Base-by-base conservation (phyloP, 225 moss, liverwort and hornwort genomes). In the Thuidium tamariscinum region DNA sequence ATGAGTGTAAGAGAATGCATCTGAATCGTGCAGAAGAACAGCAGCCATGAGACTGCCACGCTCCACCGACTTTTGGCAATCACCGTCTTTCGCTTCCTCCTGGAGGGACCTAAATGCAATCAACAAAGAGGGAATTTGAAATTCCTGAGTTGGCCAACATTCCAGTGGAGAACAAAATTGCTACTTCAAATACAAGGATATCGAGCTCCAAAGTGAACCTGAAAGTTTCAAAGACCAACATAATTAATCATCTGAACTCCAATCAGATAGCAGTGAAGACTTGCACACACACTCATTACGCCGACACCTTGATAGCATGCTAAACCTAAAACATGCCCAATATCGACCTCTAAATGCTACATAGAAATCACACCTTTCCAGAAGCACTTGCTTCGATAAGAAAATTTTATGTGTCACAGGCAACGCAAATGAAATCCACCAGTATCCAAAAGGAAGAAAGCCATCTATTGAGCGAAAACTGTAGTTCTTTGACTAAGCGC, bases 31-130 rank as follows among this genome's bases (percentile, higher is more conserved):
- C 83, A 83, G 89, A 69, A 96, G 93, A 85, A 99, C 95, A 84
- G 94, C 94, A 79, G 91, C 94, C 90, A 96, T 90, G 85, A 97
- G 92, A 89, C 92, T 92, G 68, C 96, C 94, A 84, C 83, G 85
- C 65, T 95, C 94, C 23, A 70, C 89, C 69, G 87, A 82, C 41
- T 88, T 85, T 77, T 88, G 90, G 85, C 82, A 61, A 57, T 85
- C 77, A 62, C 65, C 88, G 46, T 86, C 87, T 42, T 82, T 92
- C 42, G 89, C 86, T 56, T 95, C 93, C 82, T 94, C 89, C 64
- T 90, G 91, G 30, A 97, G 88, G 26, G 92, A 96, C 94, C 95
- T 95, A 80, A 85, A 83, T 79, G 69, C 63, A 83, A 87, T 57
- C 75, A 46, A 61, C 42, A 67, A 70, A 86, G 52, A 72, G 51